These are phyloP conservation scores for Leptodontidium sp. DNA, from an alignment of 2,329 filamentous ascomycete species.

Conservation along the genomic window DNA sequence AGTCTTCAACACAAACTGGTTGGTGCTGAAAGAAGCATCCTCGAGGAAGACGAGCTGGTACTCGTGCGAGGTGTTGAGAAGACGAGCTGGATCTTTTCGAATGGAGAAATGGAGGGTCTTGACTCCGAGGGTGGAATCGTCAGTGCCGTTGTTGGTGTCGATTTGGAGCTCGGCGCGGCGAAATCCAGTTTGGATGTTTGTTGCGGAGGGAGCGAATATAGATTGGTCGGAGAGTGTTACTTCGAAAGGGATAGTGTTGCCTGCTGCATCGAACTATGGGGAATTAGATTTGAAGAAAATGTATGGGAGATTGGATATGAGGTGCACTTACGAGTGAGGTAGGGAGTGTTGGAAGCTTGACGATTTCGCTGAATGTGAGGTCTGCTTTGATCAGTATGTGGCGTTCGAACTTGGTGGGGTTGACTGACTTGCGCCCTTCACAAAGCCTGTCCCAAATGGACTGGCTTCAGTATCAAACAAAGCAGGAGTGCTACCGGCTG, in stretches of 20 bases:
- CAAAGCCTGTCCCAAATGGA: constrained; percentile 60
- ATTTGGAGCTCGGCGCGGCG: constrained; percentile 65
- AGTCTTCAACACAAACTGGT: constrained; percentile 63
- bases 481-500: constrained; percentile 48
- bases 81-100: constrained; percentile 58
- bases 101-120: constrained; percentile 70
- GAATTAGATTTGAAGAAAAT: neutral
- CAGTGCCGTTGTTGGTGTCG: constrained; percentile 58
- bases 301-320: neutral
- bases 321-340: constrained; percentile 50
- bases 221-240: constrained; percentile 55
- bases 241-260: constrained; percentile 29
- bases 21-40: constrained; percentile 55
- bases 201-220: constrained; percentile 62
- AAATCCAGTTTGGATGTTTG: constrained; percentile 64
- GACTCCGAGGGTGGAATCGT: constrained; percentile 59
- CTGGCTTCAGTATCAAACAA: constrained; percentile 53
- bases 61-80: constrained; percentile 66
- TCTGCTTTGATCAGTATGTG: constrained; percentile 43
- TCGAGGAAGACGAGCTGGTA: constrained; percentile 64
- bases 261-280: constrained; percentile 33
- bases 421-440: constrained; percentile 56
- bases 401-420: neutral
- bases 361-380: constrained; percentile 58
- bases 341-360: constrained; percentile 55